Evolutionary conservation across 192 early-diverging fungal species (phyloP).

Genomic region (Entomortierella chlamydospora): DNA sequence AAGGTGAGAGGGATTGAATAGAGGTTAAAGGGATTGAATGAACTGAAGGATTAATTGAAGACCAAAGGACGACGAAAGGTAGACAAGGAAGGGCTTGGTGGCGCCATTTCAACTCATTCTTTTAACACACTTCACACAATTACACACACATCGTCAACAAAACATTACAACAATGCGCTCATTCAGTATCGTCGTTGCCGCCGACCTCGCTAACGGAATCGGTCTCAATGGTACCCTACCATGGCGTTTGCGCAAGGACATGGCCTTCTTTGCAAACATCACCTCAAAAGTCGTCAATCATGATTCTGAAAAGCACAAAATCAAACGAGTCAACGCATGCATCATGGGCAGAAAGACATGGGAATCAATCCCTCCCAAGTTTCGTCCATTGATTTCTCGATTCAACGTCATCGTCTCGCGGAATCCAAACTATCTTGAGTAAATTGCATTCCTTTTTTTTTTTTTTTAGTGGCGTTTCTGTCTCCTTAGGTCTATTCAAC

Average conservation of each 20-base stretch:
- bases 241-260: conserved; percentile 89
- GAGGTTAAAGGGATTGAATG: too few relatives aligned
- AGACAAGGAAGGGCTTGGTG: too few relatives aligned
- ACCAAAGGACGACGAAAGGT: too few relatives aligned
- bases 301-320: background rate
- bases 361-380: conserved; percentile 89
- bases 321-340: conserved; percentile 75
- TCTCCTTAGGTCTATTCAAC: too few relatives aligned
- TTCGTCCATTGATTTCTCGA: conserved; percentile 80
- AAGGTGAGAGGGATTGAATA: too few relatives aligned
- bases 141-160: too few relatives aligned
- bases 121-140: too few relatives aligned
- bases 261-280: conserved; percentile 82
- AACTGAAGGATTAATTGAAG: too few relatives aligned
- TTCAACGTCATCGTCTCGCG: conserved; percentile 90
- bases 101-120: too few relatives aligned
- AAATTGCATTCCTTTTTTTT: conserved; percentile 15
- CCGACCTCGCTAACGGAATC: conserved; percentile 81
- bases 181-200: conserved; percentile 82
- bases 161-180: conserved; percentile 16
- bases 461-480: conserved; percentile 20
- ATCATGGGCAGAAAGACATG: conserved; percentile 96
- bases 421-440: conserved; percentile 62
- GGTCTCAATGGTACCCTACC: conserved; percentile 78
- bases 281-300: conserved; percentile 57